Percentiles rank a stretch among this genome's conserved stretches.
These are phyloP conservation scores for Salix arbutifolia DNA, from an alignment of 345 rosid genomes.

Conservation along the genomic window DNA sequence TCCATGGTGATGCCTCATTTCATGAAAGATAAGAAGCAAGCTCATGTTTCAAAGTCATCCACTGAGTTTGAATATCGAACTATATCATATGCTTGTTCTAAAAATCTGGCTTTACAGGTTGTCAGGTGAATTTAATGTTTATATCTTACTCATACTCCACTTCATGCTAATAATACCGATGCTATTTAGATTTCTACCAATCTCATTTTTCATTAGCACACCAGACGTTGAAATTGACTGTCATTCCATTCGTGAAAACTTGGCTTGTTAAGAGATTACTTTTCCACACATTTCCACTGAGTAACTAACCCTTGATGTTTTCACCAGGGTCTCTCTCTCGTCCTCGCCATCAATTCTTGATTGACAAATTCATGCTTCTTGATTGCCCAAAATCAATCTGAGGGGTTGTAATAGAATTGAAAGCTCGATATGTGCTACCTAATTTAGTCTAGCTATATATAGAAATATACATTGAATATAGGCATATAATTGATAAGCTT, in stretches of 20 bases:
- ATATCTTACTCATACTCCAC: neutral
- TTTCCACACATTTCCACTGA: neutral
- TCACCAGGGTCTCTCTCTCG: neutral
- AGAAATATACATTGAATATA: no score
- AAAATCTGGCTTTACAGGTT: neutral
- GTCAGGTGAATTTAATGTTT: neutral
- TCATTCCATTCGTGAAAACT: neutral
- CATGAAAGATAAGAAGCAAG: neutral
- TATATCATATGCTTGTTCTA: neutral
- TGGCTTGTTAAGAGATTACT: neutral
- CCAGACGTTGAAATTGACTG: neutral
- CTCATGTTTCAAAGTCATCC: neutral
- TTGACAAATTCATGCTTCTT: neutral
- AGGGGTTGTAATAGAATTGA: neutral
- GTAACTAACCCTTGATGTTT: neutral
- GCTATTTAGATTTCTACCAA: neutral
- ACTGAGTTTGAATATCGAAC: neutral
- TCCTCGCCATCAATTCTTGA: neutral
- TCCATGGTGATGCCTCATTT: neutral
- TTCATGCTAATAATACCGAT: neutral
- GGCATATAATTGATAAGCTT: no score
- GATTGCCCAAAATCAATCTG: neutral
- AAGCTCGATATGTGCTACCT: no score
- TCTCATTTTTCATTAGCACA: neutral
- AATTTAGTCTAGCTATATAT: no score